These are phyloP conservation scores for Aquilaria agallochum DNA, from an alignment of 441 rosid species.

Conservation along the genomic window DNA sequence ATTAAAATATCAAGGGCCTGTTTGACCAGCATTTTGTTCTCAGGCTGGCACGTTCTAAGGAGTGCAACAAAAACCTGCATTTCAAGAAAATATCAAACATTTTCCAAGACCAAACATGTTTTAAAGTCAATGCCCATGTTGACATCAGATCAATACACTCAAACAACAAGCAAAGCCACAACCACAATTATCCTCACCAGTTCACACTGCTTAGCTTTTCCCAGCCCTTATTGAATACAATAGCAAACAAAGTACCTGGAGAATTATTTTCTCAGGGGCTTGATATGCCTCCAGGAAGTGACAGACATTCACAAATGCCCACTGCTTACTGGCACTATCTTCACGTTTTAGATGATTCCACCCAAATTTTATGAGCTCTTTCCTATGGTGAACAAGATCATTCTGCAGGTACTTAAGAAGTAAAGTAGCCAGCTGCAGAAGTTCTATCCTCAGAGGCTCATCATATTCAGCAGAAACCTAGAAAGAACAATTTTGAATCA, in stretches of 20 bases:
- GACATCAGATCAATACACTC: not conserved
- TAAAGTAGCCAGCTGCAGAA: conserved; percentile 96
- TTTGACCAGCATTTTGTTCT: conserved; percentile 95
- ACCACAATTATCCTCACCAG: not conserved
- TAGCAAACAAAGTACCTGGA: conserved; percentile 57
- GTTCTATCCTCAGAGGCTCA: conserved; percentile 98
- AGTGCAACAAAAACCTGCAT: conserved; percentile 99
- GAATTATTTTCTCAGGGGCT: conserved; percentile 99
- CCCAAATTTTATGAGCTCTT: conserved; percentile 98
- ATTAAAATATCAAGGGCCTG: conserved; percentile 98
- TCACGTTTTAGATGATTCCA: conserved; percentile 99
- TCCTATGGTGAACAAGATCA: conserved; percentile 97
- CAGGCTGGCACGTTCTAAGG: conserved; percentile 96
- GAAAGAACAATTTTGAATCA: conserved; percentile 19
- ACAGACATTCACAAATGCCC: conserved; percentile 99
- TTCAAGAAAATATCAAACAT: conserved; percentile 15
- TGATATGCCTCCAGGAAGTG: conserved; percentile 99
- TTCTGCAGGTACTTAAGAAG: conserved; percentile 95
- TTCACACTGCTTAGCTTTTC: conserved; percentile 4
- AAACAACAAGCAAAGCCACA: conserved; percentile 2
- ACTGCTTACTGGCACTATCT: conserved; percentile 99
- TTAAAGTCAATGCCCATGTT: not conserved
- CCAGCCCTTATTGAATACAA: not conserved
- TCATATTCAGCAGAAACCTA: conserved; percentile 99
- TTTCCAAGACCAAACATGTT: not conserved